Evolutionary conservation across 2,329 filamentous ascomycete genomes (phyloP).

Genomic region (Fusarium hostae): DNA sequence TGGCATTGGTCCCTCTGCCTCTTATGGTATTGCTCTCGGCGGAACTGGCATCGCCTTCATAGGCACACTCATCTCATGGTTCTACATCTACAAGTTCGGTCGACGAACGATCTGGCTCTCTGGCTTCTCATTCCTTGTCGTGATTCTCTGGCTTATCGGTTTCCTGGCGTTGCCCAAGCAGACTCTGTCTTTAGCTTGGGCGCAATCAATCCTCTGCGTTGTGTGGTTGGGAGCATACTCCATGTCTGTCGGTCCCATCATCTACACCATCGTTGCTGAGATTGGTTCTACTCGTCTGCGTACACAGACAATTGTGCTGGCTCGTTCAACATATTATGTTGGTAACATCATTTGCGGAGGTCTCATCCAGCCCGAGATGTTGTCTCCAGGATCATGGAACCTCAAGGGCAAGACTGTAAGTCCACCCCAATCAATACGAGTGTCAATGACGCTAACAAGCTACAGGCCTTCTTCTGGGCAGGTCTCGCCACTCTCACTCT

Average conservation of each 20-base stretch:
- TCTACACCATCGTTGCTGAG: constrained; percentile 57
- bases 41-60: constrained; percentile 57
- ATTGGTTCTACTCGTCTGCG: constrained; percentile 56
- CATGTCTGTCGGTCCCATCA: constrained; percentile 57
- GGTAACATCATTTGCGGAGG: constrained; percentile 55
- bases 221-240: constrained; percentile 59
- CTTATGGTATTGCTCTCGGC: constrained; percentile 56
- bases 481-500: constrained; percentile 51
- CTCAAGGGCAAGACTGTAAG: constrained; percentile 53
- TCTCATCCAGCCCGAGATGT: constrained; percentile 52
- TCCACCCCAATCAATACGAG: not conserved
- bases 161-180: constrained; percentile 54
- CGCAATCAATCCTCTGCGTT: constrained; percentile 54
- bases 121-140: constrained; percentile 51
- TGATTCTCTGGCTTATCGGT: constrained; percentile 57
- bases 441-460: constrained; percentile 8
- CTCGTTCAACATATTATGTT: constrained; percentile 53
- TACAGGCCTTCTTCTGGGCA: constrained; percentile 57
- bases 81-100: constrained; percentile 55
- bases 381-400: constrained; percentile 55
- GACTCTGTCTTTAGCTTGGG: constrained; percentile 51
- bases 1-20: constrained; percentile 51
- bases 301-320: constrained; percentile 56
- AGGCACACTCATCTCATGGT: constrained; percentile 57
- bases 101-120: constrained; percentile 56